These are phyloP conservation scores for Lolium multiflorum DNA, from an alignment of 176 grass and related monocot genomes.

Conservation along the genomic window DNA sequence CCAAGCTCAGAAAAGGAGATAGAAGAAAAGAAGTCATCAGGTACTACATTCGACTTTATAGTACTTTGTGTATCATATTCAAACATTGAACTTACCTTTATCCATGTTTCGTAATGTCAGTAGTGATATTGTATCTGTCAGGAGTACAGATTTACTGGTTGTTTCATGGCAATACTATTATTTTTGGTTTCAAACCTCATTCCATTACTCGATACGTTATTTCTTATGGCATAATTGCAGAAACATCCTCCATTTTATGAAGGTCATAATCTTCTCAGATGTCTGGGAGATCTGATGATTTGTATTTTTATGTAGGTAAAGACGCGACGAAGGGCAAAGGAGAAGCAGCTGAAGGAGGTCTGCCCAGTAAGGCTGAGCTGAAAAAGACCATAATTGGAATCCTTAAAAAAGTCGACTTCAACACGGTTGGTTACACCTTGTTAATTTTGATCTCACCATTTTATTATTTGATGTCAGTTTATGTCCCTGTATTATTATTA, in stretches of 20 bases:
- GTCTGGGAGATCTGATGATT: slow-evolving; percentile 21
- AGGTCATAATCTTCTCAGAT: slow-evolving; percentile 28
- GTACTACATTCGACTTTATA: slow-evolving; percentile 38
- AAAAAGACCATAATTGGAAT: slow-evolving; percentile 78
- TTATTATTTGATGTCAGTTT: slow-evolving; percentile 15
- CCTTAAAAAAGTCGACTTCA: slow-evolving; percentile 94
- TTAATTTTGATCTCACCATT: slow-evolving; percentile 18
- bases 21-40: slow-evolving; percentile 75
- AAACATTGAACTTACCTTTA: too few species aligned
- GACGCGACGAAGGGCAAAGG: slow-evolving; percentile 61
- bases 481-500: neutral
- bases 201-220: neutral
- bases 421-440: slow-evolving; percentile 60
- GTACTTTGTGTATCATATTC: slow-evolving; percentile 17
- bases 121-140: neutral
- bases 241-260: slow-evolving; percentile 34
- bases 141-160: slow-evolving; percentile 23
- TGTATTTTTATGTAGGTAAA: slow-evolving; percentile 69
- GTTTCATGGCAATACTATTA: neutral
- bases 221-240: slow-evolving; percentile 23
- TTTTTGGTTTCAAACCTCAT: neutral
- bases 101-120: slow-evolving; percentile 13
- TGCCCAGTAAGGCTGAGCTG: slow-evolving; percentile 84
- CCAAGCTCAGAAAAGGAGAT: slow-evolving; percentile 50
- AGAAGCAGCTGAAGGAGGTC: slow-evolving; percentile 48